Evolutionary conservation across 2,329 filamentous ascomycete genomes (phyloP).

Genomic region (Chrysoporthe deuterocubensis): DNA sequence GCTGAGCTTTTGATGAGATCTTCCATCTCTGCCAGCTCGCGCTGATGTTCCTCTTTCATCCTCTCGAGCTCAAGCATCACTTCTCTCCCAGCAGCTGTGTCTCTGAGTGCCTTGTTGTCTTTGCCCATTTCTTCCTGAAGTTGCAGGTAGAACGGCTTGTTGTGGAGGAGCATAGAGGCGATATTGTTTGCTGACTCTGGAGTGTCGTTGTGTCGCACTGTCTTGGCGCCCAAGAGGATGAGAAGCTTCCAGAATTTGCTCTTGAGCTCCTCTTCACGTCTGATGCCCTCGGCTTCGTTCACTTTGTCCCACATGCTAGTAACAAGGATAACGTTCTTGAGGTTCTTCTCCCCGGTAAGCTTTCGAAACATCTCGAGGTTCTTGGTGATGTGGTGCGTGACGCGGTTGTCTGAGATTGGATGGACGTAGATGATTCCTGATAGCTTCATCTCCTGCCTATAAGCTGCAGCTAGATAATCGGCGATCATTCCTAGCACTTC

Average conservation of each 20-base stretch:
- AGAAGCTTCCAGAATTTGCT: slow-evolving; percentile 45
- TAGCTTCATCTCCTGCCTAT: slow-evolving; percentile 39
- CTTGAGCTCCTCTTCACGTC: slow-evolving; percentile 38
- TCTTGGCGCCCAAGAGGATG: slow-evolving; percentile 38
- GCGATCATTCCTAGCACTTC: slow-evolving; percentile 50
- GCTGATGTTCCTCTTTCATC: slow-evolving; percentile 60
- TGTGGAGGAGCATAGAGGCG: slow-evolving; percentile 43
- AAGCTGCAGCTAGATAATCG: slow-evolving; percentile 40
- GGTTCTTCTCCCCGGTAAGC: slow-evolving; percentile 45
- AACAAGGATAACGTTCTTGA: slow-evolving; percentile 46
- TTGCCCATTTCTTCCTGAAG: slow-evolving; percentile 66
- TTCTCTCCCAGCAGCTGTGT: slow-evolving; percentile 51
- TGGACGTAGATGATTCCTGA: slow-evolving; percentile 52
- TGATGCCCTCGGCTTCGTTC: slow-evolving; percentile 30
- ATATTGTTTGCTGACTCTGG: slow-evolving; percentile 32
- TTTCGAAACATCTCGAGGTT: slow-evolving; percentile 50
- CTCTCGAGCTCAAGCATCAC: slow-evolving; percentile 61
- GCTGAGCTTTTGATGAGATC: slow-evolving; percentile 41
- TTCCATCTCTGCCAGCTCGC: slow-evolving; percentile 61
- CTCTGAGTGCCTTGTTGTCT: slow-evolving; percentile 57
- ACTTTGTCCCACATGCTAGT: slow-evolving; percentile 50
- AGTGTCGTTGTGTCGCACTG: slow-evolving; percentile 33
- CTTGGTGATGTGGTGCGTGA: slow-evolving; percentile 43
- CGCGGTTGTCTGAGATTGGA: slow-evolving; percentile 46
- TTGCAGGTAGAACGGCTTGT: slow-evolving; percentile 67